Evolutionary conservation across 352 stramenopile genomes (phyloP).

Genomic region (Phytophthora idaei): DNA sequence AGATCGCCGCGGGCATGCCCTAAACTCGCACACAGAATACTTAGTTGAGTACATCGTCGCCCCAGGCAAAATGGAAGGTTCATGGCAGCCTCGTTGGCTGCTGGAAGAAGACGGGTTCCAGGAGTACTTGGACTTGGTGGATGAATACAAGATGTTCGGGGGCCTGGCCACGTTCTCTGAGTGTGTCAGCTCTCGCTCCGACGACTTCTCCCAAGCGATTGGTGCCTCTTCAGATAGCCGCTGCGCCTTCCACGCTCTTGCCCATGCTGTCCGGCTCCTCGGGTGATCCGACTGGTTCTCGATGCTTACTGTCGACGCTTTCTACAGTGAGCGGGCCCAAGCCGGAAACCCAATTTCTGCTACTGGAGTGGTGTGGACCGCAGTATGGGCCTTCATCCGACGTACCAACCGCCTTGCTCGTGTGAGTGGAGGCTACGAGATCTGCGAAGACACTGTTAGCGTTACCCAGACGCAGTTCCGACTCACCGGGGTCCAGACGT

Average conservation of each 20-base stretch:
- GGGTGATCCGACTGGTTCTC: neutral
- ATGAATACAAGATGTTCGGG: neutral
- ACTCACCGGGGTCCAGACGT: neutral
- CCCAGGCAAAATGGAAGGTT: neutral
- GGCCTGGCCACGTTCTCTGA: neutral
- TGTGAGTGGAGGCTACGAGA: neutral
- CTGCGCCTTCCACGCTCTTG: conserved; percentile 5
- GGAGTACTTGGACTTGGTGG: conserved; percentile 5
- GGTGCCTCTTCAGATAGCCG: neutral
- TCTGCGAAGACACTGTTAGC: neutral
- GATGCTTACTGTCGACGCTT: neutral
- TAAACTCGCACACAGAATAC: neutral
- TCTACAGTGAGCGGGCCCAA: neutral
- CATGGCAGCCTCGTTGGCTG: conserved; percentile 4
- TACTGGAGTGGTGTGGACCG: neutral
- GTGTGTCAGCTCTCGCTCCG: neutral
- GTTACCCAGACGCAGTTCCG: conserved; percentile 4
- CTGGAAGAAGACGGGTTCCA: conserved; percentile 10
- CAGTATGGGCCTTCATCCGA: conserved; percentile 1
- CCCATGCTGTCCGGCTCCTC: neutral
- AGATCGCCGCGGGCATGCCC: neutral
- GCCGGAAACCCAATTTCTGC: neutral
- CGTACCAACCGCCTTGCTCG: neutral
- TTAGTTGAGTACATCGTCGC: conserved; percentile 4
- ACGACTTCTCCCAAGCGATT: conserved; percentile 2